Conservation (phyloP, 805 yeast species). For the Hanseniaspora thailandica region DNA sequence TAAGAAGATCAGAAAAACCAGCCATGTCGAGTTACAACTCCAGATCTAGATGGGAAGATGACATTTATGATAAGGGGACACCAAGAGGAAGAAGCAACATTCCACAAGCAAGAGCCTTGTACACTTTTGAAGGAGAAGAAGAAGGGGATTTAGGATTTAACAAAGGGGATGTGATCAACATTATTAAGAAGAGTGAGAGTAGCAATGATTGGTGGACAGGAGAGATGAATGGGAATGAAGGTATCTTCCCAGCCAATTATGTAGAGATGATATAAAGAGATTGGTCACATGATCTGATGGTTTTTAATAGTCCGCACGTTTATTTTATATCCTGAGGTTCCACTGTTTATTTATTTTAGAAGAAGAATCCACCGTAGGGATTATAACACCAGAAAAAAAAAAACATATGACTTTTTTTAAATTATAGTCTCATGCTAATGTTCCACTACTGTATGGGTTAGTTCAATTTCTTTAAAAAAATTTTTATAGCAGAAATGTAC, state of each 20-base stretch:
- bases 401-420: neutral
- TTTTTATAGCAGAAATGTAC: too few relatives aligned
- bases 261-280: conserved; percentile 45
- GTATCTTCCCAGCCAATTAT: conserved; percentile 95
- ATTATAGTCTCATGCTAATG: neutral
- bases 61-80: conserved; percentile 54
- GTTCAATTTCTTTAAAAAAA: neutral
- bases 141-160: conserved; percentile 84
- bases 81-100: conserved; percentile 32
- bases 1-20: conserved; percentile 5
- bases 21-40: conserved; percentile 17
- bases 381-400: neutral
- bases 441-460: neutral
- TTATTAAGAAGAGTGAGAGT: conserved; percentile 74
- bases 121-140: conserved; percentile 82
- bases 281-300: neutral
- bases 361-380: neutral
- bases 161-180: conserved; percentile 87
- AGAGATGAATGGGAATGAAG: conserved; percentile 65
- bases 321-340: too few relatives aligned
- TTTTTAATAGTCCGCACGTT: neutral
- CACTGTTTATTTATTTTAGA: too few relatives aligned
- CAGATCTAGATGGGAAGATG: conserved; percentile 73
- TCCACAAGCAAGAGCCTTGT: conserved; percentile 81
- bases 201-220: conserved; percentile 99